Evolutionary conservation across 495 filamentous ascomycete genomes (phyloP).

Genomic region (Aeminium ludgeri): DNA sequence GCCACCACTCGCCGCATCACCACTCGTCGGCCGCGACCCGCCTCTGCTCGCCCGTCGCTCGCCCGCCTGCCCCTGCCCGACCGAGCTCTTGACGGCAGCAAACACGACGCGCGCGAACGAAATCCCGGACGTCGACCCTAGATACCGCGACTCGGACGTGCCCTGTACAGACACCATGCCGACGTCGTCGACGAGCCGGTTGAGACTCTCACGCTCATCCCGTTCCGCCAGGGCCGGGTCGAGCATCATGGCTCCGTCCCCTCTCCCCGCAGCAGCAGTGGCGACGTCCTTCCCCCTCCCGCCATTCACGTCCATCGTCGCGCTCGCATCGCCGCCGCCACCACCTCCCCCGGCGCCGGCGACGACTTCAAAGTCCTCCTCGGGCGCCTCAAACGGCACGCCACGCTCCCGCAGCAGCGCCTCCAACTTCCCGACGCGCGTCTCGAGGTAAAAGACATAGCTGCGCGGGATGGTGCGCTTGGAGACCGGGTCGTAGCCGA

Average conservation of each 20-base stretch:
- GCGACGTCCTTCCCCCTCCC: constrained; percentile 13
- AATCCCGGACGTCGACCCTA: constrained; percentile 78
- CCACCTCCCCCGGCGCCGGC: too few species aligned
- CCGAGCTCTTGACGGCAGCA: constrained; percentile 78
- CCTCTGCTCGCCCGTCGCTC: constrained; percentile 38
- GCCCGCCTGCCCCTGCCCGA: constrained; percentile 39
- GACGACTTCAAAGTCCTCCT: constrained; percentile 64
- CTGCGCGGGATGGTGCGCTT: constrained; percentile 79
- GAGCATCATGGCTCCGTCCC: background rate
- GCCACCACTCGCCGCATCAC: constrained; percentile 23
- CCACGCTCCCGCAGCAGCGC: constrained; percentile 50
- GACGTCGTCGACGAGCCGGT: constrained; percentile 60
- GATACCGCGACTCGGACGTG: constrained; percentile 58
- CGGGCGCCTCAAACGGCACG: constrained; percentile 54
- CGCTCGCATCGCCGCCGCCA: too few species aligned
- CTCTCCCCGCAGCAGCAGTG: background rate
- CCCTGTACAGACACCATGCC: constrained; percentile 62
- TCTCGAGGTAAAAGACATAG: constrained; percentile 90
- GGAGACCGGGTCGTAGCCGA: constrained; percentile 89
- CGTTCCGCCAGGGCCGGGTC: constrained; percentile 29
- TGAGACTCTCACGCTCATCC: constrained; percentile 43
- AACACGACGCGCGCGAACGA: constrained; percentile 92
- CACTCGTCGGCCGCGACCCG: constrained; percentile 17
- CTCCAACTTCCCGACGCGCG: constrained; percentile 68
- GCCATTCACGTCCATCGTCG: constrained; percentile 28